Conservation (phyloP, 176 grass and related monocot genomes). For the Hyparrhenia diplandra region DNA sequence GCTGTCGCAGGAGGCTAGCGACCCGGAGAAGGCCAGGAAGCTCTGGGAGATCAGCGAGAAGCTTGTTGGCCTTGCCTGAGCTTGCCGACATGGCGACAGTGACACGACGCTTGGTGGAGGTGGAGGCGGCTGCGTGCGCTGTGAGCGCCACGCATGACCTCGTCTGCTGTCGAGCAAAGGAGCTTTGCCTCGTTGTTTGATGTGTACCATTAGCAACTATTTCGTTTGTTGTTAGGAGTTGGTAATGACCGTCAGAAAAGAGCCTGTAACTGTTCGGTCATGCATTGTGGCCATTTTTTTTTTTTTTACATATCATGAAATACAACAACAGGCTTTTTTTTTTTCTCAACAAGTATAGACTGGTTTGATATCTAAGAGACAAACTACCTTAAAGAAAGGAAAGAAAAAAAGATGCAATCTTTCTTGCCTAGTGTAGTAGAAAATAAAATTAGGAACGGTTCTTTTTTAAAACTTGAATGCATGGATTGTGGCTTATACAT, state of each 20-base stretch:
- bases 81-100: neutral
- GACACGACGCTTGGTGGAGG: neutral
- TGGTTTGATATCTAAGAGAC: too few relatives aligned
- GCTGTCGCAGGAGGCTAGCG: constrained; percentile 80
- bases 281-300: neutral
- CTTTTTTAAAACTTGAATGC: too few relatives aligned
- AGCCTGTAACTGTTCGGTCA: neutral
- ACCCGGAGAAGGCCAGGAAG: constrained; percentile 65
- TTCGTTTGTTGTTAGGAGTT: neutral
- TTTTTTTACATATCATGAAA: neutral
- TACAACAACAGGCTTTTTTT: neutral
- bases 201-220: neutral
- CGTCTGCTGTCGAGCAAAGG: too few relatives aligned
- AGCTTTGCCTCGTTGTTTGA: neutral
- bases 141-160: too few relatives aligned
- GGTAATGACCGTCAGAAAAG: neutral
- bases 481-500: too few relatives aligned
- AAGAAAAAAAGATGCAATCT: too few relatives aligned
- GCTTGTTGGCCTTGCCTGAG: constrained; percentile 73
- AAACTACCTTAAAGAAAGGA: neutral
- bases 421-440: too few relatives aligned
- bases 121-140: too few relatives aligned
- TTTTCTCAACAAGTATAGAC: too few relatives aligned
- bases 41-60: constrained; percentile 92
- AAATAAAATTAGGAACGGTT: too few relatives aligned